These are phyloP conservation scores for Besnoitia besnoiti DNA, from an alignment of 169 alveolate species.

Conservation along the genomic window DNA sequence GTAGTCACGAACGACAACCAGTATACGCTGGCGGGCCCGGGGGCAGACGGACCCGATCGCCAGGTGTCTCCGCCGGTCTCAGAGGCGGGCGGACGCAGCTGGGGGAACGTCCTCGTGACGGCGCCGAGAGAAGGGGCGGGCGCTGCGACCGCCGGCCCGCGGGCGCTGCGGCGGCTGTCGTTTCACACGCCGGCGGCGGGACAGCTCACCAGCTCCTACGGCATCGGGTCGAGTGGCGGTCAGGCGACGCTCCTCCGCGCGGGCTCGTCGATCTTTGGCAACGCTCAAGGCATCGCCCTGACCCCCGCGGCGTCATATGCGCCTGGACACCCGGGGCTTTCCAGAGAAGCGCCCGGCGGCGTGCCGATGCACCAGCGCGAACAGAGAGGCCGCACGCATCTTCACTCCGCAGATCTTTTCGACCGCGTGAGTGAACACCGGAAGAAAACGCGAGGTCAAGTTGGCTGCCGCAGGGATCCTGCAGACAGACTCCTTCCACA, in stretches of 20 bases:
- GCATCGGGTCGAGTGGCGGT: not conserved
- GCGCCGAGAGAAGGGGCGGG: not conserved
- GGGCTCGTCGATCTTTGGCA: not conserved
- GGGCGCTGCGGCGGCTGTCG: not conserved
- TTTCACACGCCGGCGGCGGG: not conserved
- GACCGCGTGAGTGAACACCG: conserved; percentile 47
- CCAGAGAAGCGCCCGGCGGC: not conserved
- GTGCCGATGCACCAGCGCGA: conserved; percentile 44
- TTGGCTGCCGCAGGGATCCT: too few species aligned
- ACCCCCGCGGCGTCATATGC: not conserved
- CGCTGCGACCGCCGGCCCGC: not conserved
- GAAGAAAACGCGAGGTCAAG: too few species aligned
- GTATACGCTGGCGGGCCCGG: conserved; percentile 40
- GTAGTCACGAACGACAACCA: conserved; percentile 65
- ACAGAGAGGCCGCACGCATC: conserved; percentile 34
- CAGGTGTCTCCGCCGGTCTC: not conserved
- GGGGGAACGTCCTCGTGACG: too few species aligned
- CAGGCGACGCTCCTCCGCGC: not conserved
- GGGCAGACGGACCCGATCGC: not conserved
- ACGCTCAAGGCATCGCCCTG: not conserved
- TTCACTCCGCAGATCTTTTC: conserved; percentile 65
- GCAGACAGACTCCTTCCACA: too few species aligned
- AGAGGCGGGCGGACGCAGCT: too few species aligned
- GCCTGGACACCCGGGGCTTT: not conserved
- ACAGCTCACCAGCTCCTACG: not conserved